A percentile compares a stretch with the other conserved stretches of the same genome.
These are phyloP conservation scores for Penicillium atrosanguineum DNA, from an alignment of 495 filamentous ascomycete genomes.

Conservation along the genomic window DNA sequence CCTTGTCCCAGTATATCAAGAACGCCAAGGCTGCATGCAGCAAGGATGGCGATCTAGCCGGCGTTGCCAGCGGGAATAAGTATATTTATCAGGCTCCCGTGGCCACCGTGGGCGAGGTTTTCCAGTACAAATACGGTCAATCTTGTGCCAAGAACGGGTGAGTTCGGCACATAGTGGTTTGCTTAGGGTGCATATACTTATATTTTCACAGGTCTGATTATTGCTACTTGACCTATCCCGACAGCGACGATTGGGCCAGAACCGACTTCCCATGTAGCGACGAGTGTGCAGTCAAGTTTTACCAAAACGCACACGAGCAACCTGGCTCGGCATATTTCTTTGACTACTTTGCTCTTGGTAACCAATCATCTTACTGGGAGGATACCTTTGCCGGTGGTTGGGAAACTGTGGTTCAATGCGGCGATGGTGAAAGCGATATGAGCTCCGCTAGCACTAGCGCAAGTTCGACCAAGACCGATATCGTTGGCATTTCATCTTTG, in stretches of 20 bases:
- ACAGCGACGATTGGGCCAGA: slow-evolving; percentile 15
- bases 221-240: slow-evolving; percentile 23
- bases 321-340: slow-evolving; percentile 26
- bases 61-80: slow-evolving; percentile 11
- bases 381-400: slow-evolving; percentile 22
- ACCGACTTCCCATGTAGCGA: slow-evolving; percentile 22
- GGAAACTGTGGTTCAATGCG: slow-evolving; percentile 23
- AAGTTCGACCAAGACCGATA: slow-evolving; percentile 14
- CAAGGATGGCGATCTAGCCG: slow-evolving; percentile 25
- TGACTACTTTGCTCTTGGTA: slow-evolving; percentile 17
- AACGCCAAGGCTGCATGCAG: slow-evolving; percentile 25
- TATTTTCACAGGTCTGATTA: slow-evolving; percentile 19
- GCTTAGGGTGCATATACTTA: slow-evolving; percentile 7
- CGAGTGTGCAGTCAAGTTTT: slow-evolving; percentile 25
- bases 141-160: slow-evolving; percentile 25
- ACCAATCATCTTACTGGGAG: slow-evolving; percentile 20
- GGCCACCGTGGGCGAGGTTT: slow-evolving; percentile 24
- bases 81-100: slow-evolving; percentile 16
- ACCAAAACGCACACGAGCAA: slow-evolving; percentile 24
- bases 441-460: slow-evolving; percentile 17
- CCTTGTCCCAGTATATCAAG: slow-evolving; percentile 25
- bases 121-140: slow-evolving; percentile 28
- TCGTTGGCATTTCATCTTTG: slow-evolving; percentile 6
- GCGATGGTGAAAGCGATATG: slow-evolving; percentile 14
- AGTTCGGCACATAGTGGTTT: slow-evolving; percentile 6